A percentile compares a stretch with the other conserved stretches of the same genome.
phyloP scores from a whole-genome alignment of 192 early-diverging fungal genomes.

The Geosiphon pyriformis region DNA sequence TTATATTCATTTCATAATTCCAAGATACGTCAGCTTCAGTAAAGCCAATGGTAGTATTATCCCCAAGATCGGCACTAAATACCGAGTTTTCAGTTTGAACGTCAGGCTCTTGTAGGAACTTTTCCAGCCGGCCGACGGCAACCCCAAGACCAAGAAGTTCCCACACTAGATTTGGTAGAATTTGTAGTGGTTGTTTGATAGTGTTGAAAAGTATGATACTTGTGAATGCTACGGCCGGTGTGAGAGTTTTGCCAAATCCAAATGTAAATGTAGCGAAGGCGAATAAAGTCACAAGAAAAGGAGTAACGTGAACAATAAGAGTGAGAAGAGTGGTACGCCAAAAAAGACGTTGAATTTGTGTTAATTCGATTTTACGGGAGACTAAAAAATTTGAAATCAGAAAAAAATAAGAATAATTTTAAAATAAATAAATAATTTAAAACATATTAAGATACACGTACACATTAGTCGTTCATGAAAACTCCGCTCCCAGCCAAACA shows the following conservation, averaged over 20 bases:
- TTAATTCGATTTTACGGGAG: constrained; percentile 36
- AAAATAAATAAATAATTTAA: not conserved
- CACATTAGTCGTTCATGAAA: constrained; percentile 66
- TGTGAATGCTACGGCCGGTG: constrained; percentile 62
- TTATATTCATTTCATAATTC: constrained; percentile 24
- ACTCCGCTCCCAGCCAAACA: constrained; percentile 72
- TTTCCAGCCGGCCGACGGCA: constrained; percentile 56
- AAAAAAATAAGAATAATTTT: constrained; percentile 5
- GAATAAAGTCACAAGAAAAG: constrained; percentile 55
- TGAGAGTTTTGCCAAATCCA: constrained; percentile 51
- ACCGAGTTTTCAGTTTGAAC: constrained; percentile 3
- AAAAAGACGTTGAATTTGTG: constrained; percentile 32
- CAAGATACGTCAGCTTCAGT: constrained; percentile 44
- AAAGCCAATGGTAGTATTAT: constrained; percentile 40
- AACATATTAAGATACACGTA: constrained; percentile 38
- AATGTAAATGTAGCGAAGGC: constrained; percentile 55
- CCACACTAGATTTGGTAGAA: constrained; percentile 33
- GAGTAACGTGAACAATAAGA: constrained; percentile 37
- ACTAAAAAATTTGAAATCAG: constrained; percentile 17
- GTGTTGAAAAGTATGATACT: constrained; percentile 59
- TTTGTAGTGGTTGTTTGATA: constrained; percentile 41
- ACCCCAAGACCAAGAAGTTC: constrained; percentile 34
- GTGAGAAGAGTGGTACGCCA: constrained; percentile 32
- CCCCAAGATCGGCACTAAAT: not conserved
- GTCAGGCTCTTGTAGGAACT: constrained; percentile 65